phyloP scores from a whole-genome alignment of 129 eudicot species.

The Flaveria robusta region DNA sequence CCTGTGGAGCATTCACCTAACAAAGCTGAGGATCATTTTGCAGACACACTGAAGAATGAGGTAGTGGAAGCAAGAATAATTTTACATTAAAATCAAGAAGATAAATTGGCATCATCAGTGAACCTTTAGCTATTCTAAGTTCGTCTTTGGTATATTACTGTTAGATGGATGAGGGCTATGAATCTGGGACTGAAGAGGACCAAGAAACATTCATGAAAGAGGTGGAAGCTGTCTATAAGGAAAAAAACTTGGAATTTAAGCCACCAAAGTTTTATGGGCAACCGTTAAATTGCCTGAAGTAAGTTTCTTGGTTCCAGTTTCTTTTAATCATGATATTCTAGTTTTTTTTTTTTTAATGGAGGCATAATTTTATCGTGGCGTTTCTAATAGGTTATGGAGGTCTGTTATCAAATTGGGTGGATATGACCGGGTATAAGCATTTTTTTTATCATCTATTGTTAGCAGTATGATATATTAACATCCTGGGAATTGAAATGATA shows the following conservation, averaged over 20 bases:
- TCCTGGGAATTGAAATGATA: constrained; percentile 10
- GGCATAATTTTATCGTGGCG: constrained; percentile 10
- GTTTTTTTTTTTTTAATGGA: neutral
- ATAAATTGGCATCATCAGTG: constrained; percentile 10
- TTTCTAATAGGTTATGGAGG: constrained; percentile 81
- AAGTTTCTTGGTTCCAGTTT: constrained; percentile 21
- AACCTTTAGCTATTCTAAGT: constrained; percentile 13
- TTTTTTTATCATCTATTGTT: neutral
- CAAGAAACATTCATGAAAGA: constrained; percentile 83
- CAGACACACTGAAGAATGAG: constrained; percentile 35
- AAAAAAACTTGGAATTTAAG: constrained; percentile 62
- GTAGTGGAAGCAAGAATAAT: constrained; percentile 44
- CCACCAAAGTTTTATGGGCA: constrained; percentile 96
- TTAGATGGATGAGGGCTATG: constrained; percentile 76
- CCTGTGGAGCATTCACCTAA: constrained; percentile 36
- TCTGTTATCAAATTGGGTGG: constrained; percentile 72
- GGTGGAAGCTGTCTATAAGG: constrained; percentile 62
- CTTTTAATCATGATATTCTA: constrained; percentile 13
- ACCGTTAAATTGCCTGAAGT: constrained; percentile 79
- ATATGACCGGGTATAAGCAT: constrained; percentile 64
- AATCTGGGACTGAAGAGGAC: constrained; percentile 83
- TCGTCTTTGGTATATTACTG: constrained; percentile 1
- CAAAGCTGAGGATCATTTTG: constrained; percentile 40
- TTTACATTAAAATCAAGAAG: constrained; percentile 11
- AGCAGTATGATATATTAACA: constrained; percentile 1